Percentiles rank a stretch among this genome's conserved stretches.
phyloP scores from a whole-genome alignment of 2,329 filamentous ascomycete genomes.

The Lecanicillium sp. region DNA sequence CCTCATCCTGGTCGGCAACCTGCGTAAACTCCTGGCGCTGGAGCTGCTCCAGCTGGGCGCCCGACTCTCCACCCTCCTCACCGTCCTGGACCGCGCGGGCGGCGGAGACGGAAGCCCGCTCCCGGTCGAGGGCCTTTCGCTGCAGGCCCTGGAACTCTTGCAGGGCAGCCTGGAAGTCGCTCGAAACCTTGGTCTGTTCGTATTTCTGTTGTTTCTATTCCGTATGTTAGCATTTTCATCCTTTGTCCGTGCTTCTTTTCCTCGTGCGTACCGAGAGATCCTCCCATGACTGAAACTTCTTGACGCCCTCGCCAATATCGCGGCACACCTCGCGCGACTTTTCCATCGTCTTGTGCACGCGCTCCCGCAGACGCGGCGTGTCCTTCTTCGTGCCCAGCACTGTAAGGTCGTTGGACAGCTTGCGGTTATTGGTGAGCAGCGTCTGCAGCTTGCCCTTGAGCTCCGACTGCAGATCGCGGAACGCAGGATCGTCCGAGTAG shows the following conservation, averaged over 20 bases:
- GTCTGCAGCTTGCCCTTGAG: conserved; percentile 86
- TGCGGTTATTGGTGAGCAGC: conserved; percentile 80
- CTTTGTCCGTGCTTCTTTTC: not conserved
- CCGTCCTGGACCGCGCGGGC: conserved; percentile 74
- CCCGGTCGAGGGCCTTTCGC: conserved; percentile 82
- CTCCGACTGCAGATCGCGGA: conserved; percentile 73
- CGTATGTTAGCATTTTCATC: not conserved
- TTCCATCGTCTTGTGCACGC: conserved; percentile 80
- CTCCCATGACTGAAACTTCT: conserved; percentile 83
- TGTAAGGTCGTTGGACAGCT: conserved; percentile 75
- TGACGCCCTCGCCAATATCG: conserved; percentile 86
- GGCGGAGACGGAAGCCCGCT: conserved; percentile 77
- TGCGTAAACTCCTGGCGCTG: conserved; percentile 69
- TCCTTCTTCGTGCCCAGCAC: conserved; percentile 87
- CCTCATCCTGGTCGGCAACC: conserved; percentile 84
- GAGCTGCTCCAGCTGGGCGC: conserved; percentile 38
- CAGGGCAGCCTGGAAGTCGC: conserved; percentile 84
- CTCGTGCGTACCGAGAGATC: conserved; percentile 62
- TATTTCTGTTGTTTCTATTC: conserved; percentile 86
- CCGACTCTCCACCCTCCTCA: conserved; percentile 32
- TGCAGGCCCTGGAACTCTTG: conserved; percentile 92
- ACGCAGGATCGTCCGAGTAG: conserved; percentile 90
- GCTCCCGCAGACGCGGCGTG: conserved; percentile 82
- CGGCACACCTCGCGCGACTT: conserved; percentile 84
- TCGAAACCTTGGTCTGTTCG: conserved; percentile 89